phyloP scores from a whole-genome alignment of 768 basidiomycete species.

The Tylopilus felleus region DNA sequence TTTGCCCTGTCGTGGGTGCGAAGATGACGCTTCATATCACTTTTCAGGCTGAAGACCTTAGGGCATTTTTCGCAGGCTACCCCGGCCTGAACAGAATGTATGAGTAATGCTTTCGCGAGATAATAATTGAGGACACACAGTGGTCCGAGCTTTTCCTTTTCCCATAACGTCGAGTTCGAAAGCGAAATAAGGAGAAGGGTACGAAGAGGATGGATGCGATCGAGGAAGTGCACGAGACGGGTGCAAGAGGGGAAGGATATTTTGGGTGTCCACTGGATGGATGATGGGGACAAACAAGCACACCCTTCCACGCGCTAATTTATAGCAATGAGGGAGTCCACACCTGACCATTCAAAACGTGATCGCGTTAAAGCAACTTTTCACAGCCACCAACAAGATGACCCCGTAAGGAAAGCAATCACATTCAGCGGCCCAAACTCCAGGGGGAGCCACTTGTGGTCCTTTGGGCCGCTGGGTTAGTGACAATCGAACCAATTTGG shows the following conservation, averaged over 20 bases:
- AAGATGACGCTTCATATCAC: conserved; percentile 30
- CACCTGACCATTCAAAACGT: conserved; percentile 10
- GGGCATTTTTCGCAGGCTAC: conserved; percentile 15
- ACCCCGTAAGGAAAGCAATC: conserved; percentile 25
- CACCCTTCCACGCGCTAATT: conserved; percentile 13
- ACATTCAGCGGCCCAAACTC: conserved; percentile 15
- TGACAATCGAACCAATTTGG: conserved; percentile 1
- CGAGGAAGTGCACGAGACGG: neutral
- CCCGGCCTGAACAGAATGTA: neutral
- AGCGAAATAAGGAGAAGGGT: neutral
- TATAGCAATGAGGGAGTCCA: conserved; percentile 12
- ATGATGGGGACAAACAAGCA: neutral
- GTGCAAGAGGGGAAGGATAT: neutral
- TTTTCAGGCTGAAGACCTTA: conserved; percentile 17
- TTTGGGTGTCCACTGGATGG: neutral
- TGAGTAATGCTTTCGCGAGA: neutral
- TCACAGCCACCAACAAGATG: conserved; percentile 4
- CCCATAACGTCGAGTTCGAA: neutral
- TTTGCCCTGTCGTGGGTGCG: conserved; percentile 24
- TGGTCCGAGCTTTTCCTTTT: conserved; percentile 12
- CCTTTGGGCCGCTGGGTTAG: conserved; percentile 26
- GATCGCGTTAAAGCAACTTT: conserved; percentile 27
- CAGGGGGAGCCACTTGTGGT: conserved; percentile 16
- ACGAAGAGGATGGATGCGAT: neutral
- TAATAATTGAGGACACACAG: conserved; percentile 12